Conservation (phyloP, 2,329 filamentous ascomycete genomes). For the Berkeleyomyces rouxiae region DNA sequence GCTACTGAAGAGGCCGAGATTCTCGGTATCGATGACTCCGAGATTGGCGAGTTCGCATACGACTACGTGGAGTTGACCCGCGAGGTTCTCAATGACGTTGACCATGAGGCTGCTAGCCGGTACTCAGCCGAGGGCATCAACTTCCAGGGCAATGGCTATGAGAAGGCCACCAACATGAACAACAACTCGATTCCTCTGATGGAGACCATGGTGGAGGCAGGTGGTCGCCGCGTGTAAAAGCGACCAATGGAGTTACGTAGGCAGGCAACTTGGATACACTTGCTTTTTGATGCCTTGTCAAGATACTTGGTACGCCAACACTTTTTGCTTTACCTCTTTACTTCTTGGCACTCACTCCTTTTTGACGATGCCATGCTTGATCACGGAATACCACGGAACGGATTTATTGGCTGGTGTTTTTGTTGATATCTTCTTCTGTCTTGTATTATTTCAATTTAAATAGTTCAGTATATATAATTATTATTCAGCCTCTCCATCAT, state of each 20-base stretch:
- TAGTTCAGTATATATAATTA: background rate
- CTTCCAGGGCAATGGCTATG: constrained; percentile 24
- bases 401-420: constrained; percentile 6
- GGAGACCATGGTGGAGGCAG: constrained; percentile 21
- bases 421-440: background rate
- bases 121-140: constrained; percentile 26
- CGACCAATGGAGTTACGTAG: background rate
- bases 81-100: constrained; percentile 31
- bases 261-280: background rate
- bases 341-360: background rate
- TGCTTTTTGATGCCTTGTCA: background rate
- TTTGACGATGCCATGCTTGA: background rate
- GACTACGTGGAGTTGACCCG: constrained; percentile 76
- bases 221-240: constrained; percentile 5
- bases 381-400: constrained; percentile 5
- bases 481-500: too few relatives aligned
- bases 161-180: constrained; percentile 30
- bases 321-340: background rate
- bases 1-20: constrained; percentile 64
- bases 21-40: constrained; percentile 71
- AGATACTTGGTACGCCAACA: background rate
- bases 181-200: constrained; percentile 23
- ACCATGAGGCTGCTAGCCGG: constrained; percentile 28
- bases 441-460: background rate
- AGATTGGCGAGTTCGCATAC: constrained; percentile 91